These are phyloP conservation scores for Lipomyces orientalis DNA, from an alignment of 805 yeast species.

Conservation along the genomic window DNA sequence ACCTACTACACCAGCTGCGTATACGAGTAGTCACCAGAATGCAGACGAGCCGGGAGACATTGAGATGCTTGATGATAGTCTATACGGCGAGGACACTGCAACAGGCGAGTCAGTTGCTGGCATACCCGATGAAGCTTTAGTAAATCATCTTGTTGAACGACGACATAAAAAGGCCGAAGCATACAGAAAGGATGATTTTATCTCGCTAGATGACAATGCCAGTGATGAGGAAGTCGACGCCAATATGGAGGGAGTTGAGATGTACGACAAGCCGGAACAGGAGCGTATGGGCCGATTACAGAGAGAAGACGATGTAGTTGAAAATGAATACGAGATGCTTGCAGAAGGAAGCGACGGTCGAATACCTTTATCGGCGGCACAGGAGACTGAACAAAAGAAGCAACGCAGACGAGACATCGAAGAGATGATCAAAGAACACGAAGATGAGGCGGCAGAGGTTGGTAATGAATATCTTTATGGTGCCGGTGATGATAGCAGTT, in stretches of 20 bases:
- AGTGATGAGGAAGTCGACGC: conserved; percentile 7
- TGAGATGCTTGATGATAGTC: conserved; percentile 12
- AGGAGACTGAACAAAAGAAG: conserved; percentile 26
- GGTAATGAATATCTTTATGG: conserved; percentile 18
- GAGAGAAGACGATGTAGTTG: conserved; percentile 27
- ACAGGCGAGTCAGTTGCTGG: conserved; percentile 22
- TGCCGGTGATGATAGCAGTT: conserved; percentile 20
- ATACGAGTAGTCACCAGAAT: conserved; percentile 4
- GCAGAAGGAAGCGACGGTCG: conserved; percentile 37
- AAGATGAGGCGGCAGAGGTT: conserved; percentile 23
- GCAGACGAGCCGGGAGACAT: neutral
- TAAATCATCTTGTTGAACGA: conserved; percentile 30
- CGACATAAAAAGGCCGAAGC: conserved; percentile 21
- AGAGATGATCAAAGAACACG: conserved; percentile 30
- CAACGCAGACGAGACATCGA: conserved; percentile 25
- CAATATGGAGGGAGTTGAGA: conserved; percentile 22
- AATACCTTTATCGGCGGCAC: conserved; percentile 32
- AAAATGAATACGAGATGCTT: conserved; percentile 31
- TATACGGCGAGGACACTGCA: conserved; percentile 20
- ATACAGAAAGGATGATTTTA: conserved; percentile 18
- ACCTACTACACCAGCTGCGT: conserved; percentile 28
- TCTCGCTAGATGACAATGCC: conserved; percentile 29
- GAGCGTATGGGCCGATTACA: conserved; percentile 18
- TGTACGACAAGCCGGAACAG: neutral
- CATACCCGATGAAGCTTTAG: conserved; percentile 35